Percentiles rank a stretch among this genome's conserved stretches.
phyloP scores from a whole-genome alignment of 352 stramenopile species.

The Phytophthora sp. region DNA sequence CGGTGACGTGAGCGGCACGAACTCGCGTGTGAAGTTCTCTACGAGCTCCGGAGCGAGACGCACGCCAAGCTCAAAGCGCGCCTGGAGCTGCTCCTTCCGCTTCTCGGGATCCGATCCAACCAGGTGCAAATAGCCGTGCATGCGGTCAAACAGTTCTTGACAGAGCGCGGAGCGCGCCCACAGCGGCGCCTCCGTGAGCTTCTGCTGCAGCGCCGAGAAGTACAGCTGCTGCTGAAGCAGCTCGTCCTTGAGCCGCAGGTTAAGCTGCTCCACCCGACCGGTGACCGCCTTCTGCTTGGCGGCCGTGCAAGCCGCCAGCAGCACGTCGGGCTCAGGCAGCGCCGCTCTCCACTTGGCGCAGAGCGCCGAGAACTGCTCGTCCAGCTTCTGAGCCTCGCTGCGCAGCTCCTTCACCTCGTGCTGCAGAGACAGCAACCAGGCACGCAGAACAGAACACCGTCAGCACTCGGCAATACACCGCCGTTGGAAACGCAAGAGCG shows the following conservation, averaged over 20 bases:
- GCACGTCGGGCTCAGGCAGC: conserved; percentile 39
- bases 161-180: conserved; percentile 36
- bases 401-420: conserved; percentile 60
- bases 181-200: conserved; percentile 51
- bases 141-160: conserved; percentile 44
- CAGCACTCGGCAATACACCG: background rate
- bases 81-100: conserved; percentile 34
- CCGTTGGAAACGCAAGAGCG: background rate
- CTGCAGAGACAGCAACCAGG: conserved; percentile 18
- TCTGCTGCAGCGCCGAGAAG: conserved; percentile 54
- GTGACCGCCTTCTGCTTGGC: conserved; percentile 57
- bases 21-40: conserved; percentile 47
- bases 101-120: conserved; percentile 3
- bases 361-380: conserved; percentile 40
- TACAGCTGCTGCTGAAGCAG: conserved; percentile 62
- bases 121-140: conserved; percentile 47
- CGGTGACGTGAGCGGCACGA: conserved; percentile 32
- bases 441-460: background rate
- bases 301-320: conserved; percentile 52
- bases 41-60: conserved; percentile 33
- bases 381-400: conserved; percentile 38
- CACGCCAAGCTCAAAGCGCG: conserved; percentile 39
- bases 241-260: conserved; percentile 52
- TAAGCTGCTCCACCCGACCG: conserved; percentile 53
- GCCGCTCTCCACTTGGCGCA: conserved; percentile 49